Evolutionary conservation across 2,329 filamentous ascomycete species (phyloP).

Genomic region (Claviceps maximensis): DNA sequence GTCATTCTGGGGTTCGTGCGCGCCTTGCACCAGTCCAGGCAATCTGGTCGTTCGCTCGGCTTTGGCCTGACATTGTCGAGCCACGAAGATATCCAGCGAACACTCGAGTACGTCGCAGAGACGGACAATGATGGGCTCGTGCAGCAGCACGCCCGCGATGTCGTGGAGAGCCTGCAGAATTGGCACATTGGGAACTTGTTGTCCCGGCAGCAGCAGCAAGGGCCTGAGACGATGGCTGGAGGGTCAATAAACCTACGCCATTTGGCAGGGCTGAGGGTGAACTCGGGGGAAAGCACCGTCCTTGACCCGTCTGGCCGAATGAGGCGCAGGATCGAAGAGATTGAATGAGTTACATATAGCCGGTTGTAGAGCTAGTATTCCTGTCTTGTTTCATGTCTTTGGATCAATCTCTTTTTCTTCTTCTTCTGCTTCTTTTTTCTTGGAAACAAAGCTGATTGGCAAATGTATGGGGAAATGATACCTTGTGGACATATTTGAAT

Average conservation of each 20-base stretch:
- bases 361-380: neutral
- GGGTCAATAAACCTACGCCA: conserved; percentile 12
- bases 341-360: conserved; percentile 32
- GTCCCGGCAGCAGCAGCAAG: conserved; percentile 14
- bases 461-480: neutral
- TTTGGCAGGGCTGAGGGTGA: conserved; percentile 26
- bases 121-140: conserved; percentile 59
- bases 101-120: conserved; percentile 48
- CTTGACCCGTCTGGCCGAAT: conserved; percentile 11
- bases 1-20: conserved; percentile 48
- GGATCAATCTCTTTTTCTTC: too few species aligned
- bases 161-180: conserved; percentile 52
- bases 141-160: conserved; percentile 50
- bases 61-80: conserved; percentile 43
- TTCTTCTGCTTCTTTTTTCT: neutral
- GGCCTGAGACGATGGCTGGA: conserved; percentile 10
- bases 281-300: conserved; percentile 14
- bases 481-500: neutral
- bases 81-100: conserved; percentile 46
- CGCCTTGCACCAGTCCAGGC: conserved; percentile 41
- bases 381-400: neutral
- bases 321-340: conserved; percentile 43
- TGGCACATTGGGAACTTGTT: conserved; percentile 43
- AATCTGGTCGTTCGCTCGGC: conserved; percentile 30
- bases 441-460: neutral